These are phyloP conservation scores for Penicillium vulpinum DNA, from an alignment of 2,329 filamentous ascomycete species.

Conservation along the genomic window DNA sequence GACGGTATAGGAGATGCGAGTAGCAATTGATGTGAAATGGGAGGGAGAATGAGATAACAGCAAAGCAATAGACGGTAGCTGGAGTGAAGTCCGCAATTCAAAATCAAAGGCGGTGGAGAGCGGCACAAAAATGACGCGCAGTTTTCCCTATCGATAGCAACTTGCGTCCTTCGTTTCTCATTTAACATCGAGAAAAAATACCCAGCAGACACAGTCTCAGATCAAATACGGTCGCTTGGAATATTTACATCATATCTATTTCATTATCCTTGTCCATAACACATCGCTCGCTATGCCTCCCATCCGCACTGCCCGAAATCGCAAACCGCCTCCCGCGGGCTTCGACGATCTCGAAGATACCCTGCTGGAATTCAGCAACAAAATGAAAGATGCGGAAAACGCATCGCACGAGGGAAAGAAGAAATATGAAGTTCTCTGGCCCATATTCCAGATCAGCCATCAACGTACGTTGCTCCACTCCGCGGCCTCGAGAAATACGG, in stretches of 20 bases:
- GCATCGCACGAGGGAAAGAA: slow-evolving; percentile 74
- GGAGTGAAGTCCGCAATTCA: slow-evolving; percentile 12
- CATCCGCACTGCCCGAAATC: slow-evolving; percentile 59
- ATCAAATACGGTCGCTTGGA: not conserved
- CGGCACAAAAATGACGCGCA: slow-evolving; percentile 30
- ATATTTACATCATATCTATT: not conserved
- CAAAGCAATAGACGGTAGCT: not conserved
- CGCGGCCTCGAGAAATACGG: not conserved
- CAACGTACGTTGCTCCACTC: slow-evolving; percentile 61
- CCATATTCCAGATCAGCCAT: slow-evolving; percentile 95
- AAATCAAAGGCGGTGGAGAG: slow-evolving; percentile 28
- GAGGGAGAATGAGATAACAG: not conserved
- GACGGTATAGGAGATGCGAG: not conserved
- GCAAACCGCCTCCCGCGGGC: slow-evolving; percentile 65
- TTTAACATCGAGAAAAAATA: not conserved
- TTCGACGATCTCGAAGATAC: slow-evolving; percentile 70
- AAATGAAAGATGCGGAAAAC: slow-evolving; percentile 82
- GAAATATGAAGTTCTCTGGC: slow-evolving; percentile 93
- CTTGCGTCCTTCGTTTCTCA: not conserved
- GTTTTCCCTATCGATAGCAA: slow-evolving; percentile 11
- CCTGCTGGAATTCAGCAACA: slow-evolving; percentile 65
- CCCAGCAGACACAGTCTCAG: not conserved
- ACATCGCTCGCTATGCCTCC: slow-evolving; percentile 55
- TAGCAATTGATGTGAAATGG: not conserved
- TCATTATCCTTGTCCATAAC: not conserved